phyloP scores from a whole-genome alignment of 768 basidiomycete genomes.

The Tylopilus subfusipes region DNA sequence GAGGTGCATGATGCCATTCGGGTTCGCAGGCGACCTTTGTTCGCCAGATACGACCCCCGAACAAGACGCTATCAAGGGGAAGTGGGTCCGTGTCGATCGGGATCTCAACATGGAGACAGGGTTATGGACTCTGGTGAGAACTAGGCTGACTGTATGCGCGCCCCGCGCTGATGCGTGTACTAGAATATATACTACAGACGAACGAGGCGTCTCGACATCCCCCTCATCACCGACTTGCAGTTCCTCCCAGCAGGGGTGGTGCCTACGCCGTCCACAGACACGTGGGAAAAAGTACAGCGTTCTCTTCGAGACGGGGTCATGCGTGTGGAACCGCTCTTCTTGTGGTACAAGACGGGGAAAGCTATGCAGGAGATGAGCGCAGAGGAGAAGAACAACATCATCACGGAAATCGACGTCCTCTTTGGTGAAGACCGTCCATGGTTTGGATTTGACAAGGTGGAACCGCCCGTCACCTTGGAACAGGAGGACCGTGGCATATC shows the following conservation, averaged over 20 bases:
- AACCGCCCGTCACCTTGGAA: slow-evolving; percentile 52
- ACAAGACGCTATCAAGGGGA: slow-evolving; percentile 71
- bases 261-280: slow-evolving; percentile 42
- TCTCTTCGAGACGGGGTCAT: slow-evolving; percentile 65
- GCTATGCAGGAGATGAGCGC: slow-evolving; percentile 57
- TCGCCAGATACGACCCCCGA: slow-evolving; percentile 64
- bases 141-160: neutral
- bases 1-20: slow-evolving; percentile 64
- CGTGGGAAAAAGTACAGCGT: slow-evolving; percentile 62
- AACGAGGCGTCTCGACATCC: slow-evolving; percentile 76
- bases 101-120: slow-evolving; percentile 71
- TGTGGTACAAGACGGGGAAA: slow-evolving; percentile 80
- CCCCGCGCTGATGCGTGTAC: neutral
- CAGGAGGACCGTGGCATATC: slow-evolving; percentile 38
- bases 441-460: slow-evolving; percentile 80
- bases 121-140: slow-evolving; percentile 54
- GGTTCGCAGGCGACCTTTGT: slow-evolving; percentile 56
- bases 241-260: slow-evolving; percentile 56
- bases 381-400: slow-evolving; percentile 55
- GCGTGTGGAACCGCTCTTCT: slow-evolving; percentile 51
- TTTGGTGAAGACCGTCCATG: slow-evolving; percentile 83
- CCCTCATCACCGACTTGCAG: slow-evolving; percentile 70
- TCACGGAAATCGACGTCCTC: slow-evolving; percentile 90
- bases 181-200: slow-evolving; percentile 80
- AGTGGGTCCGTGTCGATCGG: slow-evolving; percentile 85